Base-by-base conservation (phyloP, 148 eudicot genomes). In the Cornus florida region DNA sequence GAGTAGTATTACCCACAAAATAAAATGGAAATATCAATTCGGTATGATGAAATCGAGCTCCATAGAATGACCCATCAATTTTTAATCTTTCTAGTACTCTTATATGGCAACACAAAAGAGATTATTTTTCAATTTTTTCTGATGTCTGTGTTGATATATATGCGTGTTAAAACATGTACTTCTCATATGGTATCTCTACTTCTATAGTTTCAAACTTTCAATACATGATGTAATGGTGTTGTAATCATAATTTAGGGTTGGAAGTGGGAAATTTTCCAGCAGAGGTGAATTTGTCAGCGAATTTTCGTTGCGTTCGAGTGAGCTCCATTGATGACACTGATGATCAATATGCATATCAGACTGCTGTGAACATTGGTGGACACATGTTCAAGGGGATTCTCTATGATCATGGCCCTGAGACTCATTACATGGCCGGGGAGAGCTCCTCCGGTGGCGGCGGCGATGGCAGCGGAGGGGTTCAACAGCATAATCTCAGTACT, bases 321-420 rank as follows among this genome's bases (percentile, higher is more conserved):
- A 94, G 97, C 84, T 88, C 97, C 48, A 32, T 91, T 1, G 93
- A 90, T 12, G 90, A 88, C 9, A 67, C 78, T 2, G 89, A 91
- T 5, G 94, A 94, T 4, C 91, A 94, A 78, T 90, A 84, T 46
- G 98, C 97, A 4, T 94, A 94, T 78, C 93, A 92, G 72, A 90
- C 94, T 17, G 90, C 97, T 32, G 98, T 94, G 5, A 94, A 75
- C 79, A 92, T 94, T 4, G 92, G 92, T 16, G 98, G 98, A 2
- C 98, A 90, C 74, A 84, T 92, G 1, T 94, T 94, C 83, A 92
- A 88, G 66, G 98, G 98, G 43, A 91, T 94, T 77, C 86, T 94
- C 0, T 89, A 89, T 76, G 97, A 94, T 86, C 93, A 94, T 69
- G 93, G 98, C 69, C 89, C 87, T 7, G 91, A 92, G 67, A 76